Base-by-base conservation (phyloP, 2,329 filamentous ascomycete species). In the Sclerotiophoma versabilis region DNA sequence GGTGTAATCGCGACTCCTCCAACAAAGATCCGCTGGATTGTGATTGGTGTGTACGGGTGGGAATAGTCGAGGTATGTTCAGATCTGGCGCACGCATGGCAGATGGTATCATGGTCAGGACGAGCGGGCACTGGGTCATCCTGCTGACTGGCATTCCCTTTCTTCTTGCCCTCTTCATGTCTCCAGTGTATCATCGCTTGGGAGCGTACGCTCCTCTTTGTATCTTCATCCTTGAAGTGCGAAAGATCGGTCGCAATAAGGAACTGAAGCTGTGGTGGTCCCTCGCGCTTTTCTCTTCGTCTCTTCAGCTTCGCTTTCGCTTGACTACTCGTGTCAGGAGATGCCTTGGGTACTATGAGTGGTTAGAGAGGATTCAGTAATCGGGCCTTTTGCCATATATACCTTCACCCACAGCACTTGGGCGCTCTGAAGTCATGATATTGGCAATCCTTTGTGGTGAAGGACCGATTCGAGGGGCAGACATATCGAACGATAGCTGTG, bases 111-210 rank as follows among this genome's bases (percentile, higher is more conserved):
- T 17, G 26, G 33, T 17, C 12, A 36, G 9, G 19, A 11, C 42
- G n/a, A 14, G 9, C 19, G 8, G 25, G 7, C 14, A n/a, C 17
- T 6, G 23, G 10, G 6, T 22, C 14, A 8, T 33, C 25, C 15
- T 49, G 25, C 23, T n/a, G 17, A 10, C 23, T 37, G 14, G 8
- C 26, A 39, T 57, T 55, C 58, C 38, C 49, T 54, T 54, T 39
- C 26, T 47, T 56, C 30, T 56, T 43, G 5, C 36, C 30, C 12
- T 54, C 49, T 34, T 62, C 63, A 36, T 67, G 70, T 36, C 66
- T 56, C 49, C 68, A 68, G 17, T 69, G 62, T 6, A 64, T 66
- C 71, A 73, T 74, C 20, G 67, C 71, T 45, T 72, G 69, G 5
- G 70, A 73, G 8, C 71, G 71, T 37, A 74, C 63, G 41, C 61